Conservation (phyloP, 2,329 filamentous ascomycete genomes). For the Alternaria ethzedia region DNA sequence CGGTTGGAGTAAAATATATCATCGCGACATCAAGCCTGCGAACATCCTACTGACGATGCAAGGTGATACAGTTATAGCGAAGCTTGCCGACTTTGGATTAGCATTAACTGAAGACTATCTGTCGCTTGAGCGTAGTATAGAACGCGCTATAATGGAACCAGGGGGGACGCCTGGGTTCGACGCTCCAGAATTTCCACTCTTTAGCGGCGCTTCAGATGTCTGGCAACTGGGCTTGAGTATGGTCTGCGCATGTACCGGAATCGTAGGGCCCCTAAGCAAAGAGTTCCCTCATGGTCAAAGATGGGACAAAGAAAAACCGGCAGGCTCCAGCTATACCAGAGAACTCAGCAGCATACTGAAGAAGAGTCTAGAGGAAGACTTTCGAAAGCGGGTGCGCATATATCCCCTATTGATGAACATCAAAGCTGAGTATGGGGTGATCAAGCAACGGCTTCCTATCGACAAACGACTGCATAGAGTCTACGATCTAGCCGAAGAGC, state of each 20-base stretch:
- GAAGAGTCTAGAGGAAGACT: constrained; percentile 3
- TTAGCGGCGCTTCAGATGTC: constrained; percentile 17
- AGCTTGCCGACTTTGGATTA: constrained; percentile 28
- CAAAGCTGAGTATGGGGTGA: background rate
- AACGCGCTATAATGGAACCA: background rate
- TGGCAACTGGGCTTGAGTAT: constrained; percentile 24
- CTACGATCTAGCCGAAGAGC: background rate
- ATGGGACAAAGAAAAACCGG: constrained; percentile 11
- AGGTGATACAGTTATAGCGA: constrained; percentile 14
- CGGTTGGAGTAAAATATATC: constrained; percentile 22
- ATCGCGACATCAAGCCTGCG: constrained; percentile 25
- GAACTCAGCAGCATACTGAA: constrained; percentile 8
- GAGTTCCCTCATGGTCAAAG: background rate
- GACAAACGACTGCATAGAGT: constrained; percentile 1
- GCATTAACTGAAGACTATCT: constrained; percentile 11
- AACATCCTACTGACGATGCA: constrained; percentile 24
- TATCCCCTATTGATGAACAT: background rate
- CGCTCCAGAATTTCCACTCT: constrained; percentile 23
- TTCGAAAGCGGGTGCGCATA: background rate
- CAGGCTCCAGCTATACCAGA: constrained; percentile 11
- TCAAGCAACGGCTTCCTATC: constrained; percentile 1
- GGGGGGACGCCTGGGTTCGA: constrained; percentile 13
- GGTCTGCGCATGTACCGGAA: constrained; percentile 18
- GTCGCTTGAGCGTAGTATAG: background rate
- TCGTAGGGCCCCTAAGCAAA: constrained; percentile 4